A percentile compares a stretch with the other conserved stretches of the same genome.
These are phyloP conservation scores for Cudoniella acicularis DNA, from an alignment of 495 filamentous ascomycete genomes.

Conservation along the genomic window DNA sequence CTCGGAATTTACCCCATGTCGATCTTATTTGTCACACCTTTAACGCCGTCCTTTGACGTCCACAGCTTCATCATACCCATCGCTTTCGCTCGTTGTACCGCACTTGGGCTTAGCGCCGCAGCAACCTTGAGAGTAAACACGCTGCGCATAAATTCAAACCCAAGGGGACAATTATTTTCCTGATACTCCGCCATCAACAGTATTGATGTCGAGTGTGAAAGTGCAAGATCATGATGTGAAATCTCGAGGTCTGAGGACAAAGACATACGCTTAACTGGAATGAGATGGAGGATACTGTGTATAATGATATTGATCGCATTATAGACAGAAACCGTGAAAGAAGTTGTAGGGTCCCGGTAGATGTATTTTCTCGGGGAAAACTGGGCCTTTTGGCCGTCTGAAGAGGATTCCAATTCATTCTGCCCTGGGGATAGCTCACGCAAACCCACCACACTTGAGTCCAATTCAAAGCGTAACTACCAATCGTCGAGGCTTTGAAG, in stretches of 20 bases:
- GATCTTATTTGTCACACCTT: not conserved
- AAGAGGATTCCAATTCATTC: not conserved
- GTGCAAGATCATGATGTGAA: not conserved
- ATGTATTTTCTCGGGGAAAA: not conserved
- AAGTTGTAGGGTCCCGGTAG: not conserved
- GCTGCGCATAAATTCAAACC: not conserved
- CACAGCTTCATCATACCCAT: not conserved
- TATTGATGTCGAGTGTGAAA: not conserved
- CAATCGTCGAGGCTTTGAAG: not conserved
- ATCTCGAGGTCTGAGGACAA: not conserved
- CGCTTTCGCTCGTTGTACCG: not conserved
- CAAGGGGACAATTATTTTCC: not conserved
- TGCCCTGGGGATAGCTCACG: not conserved
- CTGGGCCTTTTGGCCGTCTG: not conserved
- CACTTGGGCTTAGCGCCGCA: not conserved
- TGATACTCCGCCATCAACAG: not conserved
- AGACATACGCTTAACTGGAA: not conserved
- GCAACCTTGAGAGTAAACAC: not conserved
- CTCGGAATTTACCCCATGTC: not conserved
- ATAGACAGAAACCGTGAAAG: not conserved
- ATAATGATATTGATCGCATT: not conserved
- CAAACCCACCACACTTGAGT: not conserved
- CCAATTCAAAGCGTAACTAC: not conserved
- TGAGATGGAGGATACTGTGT: not conserved
- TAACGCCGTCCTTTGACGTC: not conserved